phyloP scores from a whole-genome alignment of 2,329 filamentous ascomycete species.

The Pyrenophora tritici-repentis region DNA sequence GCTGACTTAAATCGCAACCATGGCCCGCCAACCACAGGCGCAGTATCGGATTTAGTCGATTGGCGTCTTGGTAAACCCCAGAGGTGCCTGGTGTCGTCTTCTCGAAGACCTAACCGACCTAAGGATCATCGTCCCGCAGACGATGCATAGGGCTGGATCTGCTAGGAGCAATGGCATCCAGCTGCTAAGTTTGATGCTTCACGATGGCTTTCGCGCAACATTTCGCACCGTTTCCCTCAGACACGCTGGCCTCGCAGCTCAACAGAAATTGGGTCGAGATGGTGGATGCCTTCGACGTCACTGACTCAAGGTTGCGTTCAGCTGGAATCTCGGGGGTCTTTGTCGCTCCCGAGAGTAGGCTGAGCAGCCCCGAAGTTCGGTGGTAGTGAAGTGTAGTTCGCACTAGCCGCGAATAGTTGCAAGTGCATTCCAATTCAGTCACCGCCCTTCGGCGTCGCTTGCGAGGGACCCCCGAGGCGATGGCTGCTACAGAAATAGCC shows the following conservation, averaged over 20 bases:
- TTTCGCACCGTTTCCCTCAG: neutral
- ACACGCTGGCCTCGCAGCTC: neutral
- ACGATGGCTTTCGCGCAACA: neutral
- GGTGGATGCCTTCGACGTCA: neutral
- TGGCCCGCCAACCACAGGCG: constrained; percentile 11
- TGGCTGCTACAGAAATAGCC: constrained; percentile 11
- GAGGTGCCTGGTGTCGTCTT: constrained; percentile 9
- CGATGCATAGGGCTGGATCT: constrained; percentile 20
- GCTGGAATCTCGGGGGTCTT: constrained; percentile 7
- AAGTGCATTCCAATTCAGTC: constrained; percentile 22
- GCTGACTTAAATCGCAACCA: constrained; percentile 15
- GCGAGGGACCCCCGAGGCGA: neutral
- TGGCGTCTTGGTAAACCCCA: constrained; percentile 18
- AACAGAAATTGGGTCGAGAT: neutral
- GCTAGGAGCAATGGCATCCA: neutral
- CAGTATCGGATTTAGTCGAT: constrained; percentile 31
- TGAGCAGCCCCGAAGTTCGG: constrained; percentile 26
- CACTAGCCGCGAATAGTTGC: constrained; percentile 16
- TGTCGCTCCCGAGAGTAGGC: neutral
- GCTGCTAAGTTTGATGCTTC: neutral
- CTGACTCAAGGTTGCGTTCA: constrained; percentile 8
- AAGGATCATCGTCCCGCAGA: constrained; percentile 18
- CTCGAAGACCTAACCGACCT: constrained; percentile 10
- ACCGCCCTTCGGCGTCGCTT: constrained; percentile 31
- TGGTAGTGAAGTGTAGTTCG: constrained; percentile 13